These are phyloP conservation scores for Neonectria neomacrospora DNA, from an alignment of 2,329 filamentous ascomycete species.

Conservation along the genomic window DNA sequence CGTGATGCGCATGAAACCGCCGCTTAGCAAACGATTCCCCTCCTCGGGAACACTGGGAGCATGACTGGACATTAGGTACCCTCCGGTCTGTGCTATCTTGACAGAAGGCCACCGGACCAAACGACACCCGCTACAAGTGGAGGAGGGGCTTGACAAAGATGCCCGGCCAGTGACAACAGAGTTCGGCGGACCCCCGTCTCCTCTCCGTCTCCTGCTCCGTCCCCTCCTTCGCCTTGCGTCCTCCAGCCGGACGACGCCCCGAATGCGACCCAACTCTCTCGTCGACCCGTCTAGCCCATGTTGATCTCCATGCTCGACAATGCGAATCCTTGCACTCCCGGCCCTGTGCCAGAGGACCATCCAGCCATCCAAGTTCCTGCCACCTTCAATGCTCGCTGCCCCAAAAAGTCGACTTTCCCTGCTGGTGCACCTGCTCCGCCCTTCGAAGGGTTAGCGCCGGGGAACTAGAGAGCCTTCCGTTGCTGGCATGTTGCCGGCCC, in stretches of 20 bases:
- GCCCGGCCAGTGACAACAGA: slow-evolving; percentile 7
- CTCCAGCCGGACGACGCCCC: slow-evolving; percentile 14
- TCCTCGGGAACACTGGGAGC: slow-evolving; percentile 12
- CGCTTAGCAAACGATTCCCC: slow-evolving; percentile 36
- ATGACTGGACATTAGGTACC: slow-evolving; percentile 20
- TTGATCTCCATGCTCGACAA: slow-evolving; percentile 19
- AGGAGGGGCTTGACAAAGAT: slow-evolving; percentile 14
- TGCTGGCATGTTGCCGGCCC: slow-evolving; percentile 4
- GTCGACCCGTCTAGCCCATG: slow-evolving; percentile 13
- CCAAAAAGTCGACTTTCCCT: slow-evolving; percentile 9
- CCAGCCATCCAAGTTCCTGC: slow-evolving; percentile 14
- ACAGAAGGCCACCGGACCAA: slow-evolving; percentile 29
- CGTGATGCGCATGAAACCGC: slow-evolving; percentile 38
- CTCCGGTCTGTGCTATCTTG: slow-evolving; percentile 27
- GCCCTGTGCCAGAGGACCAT: slow-evolving; percentile 7
- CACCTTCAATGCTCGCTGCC: neutral
- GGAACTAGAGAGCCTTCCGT: slow-evolving; percentile 24
- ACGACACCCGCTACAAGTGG: slow-evolving; percentile 13
- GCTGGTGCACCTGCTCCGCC: slow-evolving; percentile 8
- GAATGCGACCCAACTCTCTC: slow-evolving; percentile 14
- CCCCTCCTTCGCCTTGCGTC: slow-evolving; percentile 13
- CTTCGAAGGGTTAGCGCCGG: slow-evolving; percentile 22
- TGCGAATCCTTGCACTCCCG: slow-evolving; percentile 18
- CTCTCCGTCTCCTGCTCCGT: slow-evolving; percentile 1
- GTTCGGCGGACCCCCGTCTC: slow-evolving; percentile 10